phyloP scores from a whole-genome alignment of 306 rosid genomes.

The Quercus robur region DNA sequence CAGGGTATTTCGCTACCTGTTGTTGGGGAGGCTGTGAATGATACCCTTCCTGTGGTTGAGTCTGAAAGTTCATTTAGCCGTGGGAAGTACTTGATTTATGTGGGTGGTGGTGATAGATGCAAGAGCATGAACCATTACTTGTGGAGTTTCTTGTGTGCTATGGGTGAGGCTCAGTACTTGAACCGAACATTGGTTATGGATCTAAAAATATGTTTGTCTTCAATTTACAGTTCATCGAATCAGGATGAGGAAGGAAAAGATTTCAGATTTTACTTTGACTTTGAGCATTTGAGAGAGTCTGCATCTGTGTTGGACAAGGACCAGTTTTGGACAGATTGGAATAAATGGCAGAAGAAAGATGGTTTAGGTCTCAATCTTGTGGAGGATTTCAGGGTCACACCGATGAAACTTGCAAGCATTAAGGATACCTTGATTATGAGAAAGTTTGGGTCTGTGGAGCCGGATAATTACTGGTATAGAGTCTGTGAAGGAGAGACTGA shows the following conservation, averaged over 20 bases:
- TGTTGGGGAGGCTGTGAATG: constrained; percentile 86
- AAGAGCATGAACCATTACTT: constrained; percentile 95
- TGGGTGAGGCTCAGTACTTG: constrained; percentile 98
- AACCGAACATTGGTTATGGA: constrained; percentile 97
- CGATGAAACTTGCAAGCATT: constrained; percentile 71
- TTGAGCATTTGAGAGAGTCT: constrained; percentile 87
- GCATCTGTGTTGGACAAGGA: constrained; percentile 85
- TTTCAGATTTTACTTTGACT: constrained; percentile 94
- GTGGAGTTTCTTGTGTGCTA: constrained; percentile 98
- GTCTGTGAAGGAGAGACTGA: constrained; percentile 98
- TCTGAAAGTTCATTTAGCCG: constrained; percentile 73
- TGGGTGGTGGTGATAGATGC: constrained; percentile 87
- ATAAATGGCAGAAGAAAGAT: constrained; percentile 74
- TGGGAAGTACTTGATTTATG: constrained; percentile 75
- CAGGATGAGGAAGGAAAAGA: constrained; percentile 96
- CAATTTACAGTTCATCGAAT: constrained; percentile 66
- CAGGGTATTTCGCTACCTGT: constrained; percentile 48
- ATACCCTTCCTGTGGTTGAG: constrained; percentile 77
- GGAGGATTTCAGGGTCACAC: constrained; percentile 81
- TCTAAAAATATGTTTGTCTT: constrained; percentile 84
- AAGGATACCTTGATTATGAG: constrained; percentile 82
- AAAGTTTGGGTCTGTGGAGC: constrained; percentile 88
- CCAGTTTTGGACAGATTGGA: constrained; percentile 95
- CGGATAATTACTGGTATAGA: constrained; percentile 94
- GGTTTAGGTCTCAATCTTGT: constrained; percentile 64